phyloP scores from a whole-genome alignment of 176 grass and related monocot species.

The Aegilops umbellulata region DNA sequence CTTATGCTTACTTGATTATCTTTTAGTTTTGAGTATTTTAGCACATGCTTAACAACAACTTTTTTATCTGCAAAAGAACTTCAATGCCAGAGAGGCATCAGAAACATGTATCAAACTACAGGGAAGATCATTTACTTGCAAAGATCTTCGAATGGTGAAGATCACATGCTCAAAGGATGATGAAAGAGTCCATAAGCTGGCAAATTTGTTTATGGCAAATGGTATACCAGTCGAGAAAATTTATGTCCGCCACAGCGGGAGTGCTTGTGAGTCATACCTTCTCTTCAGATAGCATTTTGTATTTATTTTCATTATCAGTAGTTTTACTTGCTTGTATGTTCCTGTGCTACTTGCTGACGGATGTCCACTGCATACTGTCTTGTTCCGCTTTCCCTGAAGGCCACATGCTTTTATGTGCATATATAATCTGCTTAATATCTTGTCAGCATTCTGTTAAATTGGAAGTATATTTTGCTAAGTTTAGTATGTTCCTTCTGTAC shows the following conservation, averaged over 20 bases:
- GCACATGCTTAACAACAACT: background rate
- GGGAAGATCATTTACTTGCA: constrained; percentile 13
- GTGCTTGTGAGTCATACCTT: background rate
- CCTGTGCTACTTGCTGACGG: background rate
- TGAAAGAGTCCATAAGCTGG: background rate
- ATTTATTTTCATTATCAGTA: background rate
- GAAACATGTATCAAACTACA: background rate
- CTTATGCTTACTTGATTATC: background rate
- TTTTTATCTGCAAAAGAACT: background rate
- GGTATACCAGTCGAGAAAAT: background rate
- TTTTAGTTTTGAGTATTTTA: background rate
- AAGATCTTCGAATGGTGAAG: constrained; percentile 16
- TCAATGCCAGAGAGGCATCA: background rate
- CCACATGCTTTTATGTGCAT: background rate
- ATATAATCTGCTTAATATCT: background rate
- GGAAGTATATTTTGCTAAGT: background rate
- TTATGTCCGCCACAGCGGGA: constrained; percentile 9
- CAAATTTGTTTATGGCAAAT: constrained; percentile 13
- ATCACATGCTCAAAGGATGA: constrained; percentile 26
- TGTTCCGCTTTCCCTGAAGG: background rate
- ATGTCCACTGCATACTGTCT: background rate
- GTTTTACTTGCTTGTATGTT: background rate
- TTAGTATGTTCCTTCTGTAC: background rate
- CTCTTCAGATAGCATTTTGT: background rate
- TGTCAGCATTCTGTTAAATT: background rate